Percentiles rank a stretch among this genome's conserved stretches.
These are phyloP conservation scores for Lactifluus echinatus DNA, from an alignment of 768 basidiomycete species.

Conservation along the genomic window DNA sequence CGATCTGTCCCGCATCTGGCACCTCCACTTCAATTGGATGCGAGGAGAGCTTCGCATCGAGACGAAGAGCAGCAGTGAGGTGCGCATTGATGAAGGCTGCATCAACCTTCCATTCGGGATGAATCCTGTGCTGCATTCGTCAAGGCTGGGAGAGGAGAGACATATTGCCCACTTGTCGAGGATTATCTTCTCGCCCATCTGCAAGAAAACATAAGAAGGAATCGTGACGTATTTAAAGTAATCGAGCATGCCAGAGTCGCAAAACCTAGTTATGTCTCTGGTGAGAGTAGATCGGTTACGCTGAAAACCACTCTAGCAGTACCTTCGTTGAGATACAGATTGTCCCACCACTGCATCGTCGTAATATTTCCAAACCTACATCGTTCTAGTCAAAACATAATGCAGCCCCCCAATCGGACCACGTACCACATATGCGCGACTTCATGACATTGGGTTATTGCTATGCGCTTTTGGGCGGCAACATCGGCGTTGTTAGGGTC, in stretches of 20 bases:
- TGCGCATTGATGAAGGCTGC: conserved; percentile 74
- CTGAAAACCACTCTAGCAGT: conserved; percentile 34
- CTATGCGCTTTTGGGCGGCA: conserved; percentile 69
- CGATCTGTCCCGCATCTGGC: conserved; percentile 68
- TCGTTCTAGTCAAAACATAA: background rate
- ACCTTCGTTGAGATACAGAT: conserved; percentile 77
- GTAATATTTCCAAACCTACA: conserved; percentile 84
- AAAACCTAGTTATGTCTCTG: conserved; percentile 60
- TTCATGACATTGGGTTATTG: conserved; percentile 75
- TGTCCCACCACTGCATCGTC: conserved; percentile 91
- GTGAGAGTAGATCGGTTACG: conserved; percentile 1
- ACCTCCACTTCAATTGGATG: conserved; percentile 92
- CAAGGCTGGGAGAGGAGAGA: background rate
- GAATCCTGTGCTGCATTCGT: conserved; percentile 38
- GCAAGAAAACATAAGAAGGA: conserved; percentile 6
- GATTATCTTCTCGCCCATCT: conserved; percentile 44
- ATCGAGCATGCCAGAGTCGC: conserved; percentile 54
- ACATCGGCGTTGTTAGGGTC: conserved; percentile 71
- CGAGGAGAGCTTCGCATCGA: conserved; percentile 81
- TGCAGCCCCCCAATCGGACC: background rate
- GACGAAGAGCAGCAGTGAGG: conserved; percentile 63
- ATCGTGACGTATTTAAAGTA: conserved; percentile 11
- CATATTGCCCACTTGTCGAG: background rate
- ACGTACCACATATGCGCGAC: conserved; percentile 74
- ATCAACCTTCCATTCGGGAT: conserved; percentile 82